phyloP scores from a whole-genome alignment of 495 filamentous ascomycete species.

The Tuber aestivum region DNA sequence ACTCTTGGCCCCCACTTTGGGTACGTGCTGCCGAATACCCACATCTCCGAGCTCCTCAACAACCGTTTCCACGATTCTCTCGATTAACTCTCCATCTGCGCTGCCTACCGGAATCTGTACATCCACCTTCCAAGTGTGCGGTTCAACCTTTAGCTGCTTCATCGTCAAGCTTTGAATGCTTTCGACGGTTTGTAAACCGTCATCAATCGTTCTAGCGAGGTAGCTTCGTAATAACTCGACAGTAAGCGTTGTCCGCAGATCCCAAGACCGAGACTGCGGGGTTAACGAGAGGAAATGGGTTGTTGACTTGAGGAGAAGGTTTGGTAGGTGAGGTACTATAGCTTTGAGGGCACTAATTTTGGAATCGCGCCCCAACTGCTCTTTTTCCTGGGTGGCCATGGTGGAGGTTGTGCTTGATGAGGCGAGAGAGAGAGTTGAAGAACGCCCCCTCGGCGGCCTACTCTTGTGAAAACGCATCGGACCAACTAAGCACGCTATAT shows the following conservation, averaged over 20 bases:
- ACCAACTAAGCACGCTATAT: not conserved
- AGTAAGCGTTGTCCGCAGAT: slow-evolving; percentile 68
- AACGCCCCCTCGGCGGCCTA: not conserved
- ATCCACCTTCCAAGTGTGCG: slow-evolving; percentile 72
- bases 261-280: slow-evolving; percentile 64
- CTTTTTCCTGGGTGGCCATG: slow-evolving; percentile 19
- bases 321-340: slow-evolving; percentile 30
- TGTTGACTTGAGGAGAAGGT: slow-evolving; percentile 26
- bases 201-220: slow-evolving; percentile 41
- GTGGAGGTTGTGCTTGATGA: not conserved
- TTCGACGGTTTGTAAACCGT: slow-evolving; percentile 48
- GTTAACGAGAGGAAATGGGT: slow-evolving; percentile 60
- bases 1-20: slow-evolving; percentile 48
- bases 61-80: slow-evolving; percentile 55
- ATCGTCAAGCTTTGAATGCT: slow-evolving; percentile 58
- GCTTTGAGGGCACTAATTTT: slow-evolving; percentile 17
- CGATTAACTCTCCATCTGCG: slow-evolving; percentile 53
- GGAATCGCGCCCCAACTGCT: not conserved
- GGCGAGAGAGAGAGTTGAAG: not conserved
- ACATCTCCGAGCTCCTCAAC: slow-evolving; percentile 49
- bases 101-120: slow-evolving; percentile 50
- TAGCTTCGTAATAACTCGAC: slow-evolving; percentile 64
- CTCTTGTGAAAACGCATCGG: not conserved
- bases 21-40: slow-evolving; percentile 52
- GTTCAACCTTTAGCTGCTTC: slow-evolving; percentile 64